These are phyloP conservation scores for Xylaria palmicola DNA, from an alignment of 495 filamentous ascomycete genomes.

Conservation along the genomic window DNA sequence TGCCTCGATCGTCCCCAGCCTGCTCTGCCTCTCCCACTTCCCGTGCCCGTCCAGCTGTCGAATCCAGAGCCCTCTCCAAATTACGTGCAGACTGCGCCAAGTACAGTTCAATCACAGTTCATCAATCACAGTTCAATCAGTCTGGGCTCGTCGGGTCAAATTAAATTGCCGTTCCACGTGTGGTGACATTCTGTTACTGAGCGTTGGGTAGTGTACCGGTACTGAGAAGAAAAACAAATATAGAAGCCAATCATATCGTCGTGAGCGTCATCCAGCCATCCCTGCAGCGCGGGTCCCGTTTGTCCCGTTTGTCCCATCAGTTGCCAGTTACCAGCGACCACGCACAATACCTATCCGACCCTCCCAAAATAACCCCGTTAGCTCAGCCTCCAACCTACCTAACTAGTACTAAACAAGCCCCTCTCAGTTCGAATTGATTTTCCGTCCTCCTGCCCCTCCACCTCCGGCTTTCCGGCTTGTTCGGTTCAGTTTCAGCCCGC, in stretches of 20 bases:
- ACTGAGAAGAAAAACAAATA: neutral
- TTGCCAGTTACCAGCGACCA: too few species aligned
- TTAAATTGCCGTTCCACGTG: constrained; percentile 8
- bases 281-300: neutral
- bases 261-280: constrained; percentile 4
- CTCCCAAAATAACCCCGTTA: neutral
- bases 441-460: neutral
- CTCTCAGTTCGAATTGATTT: neutral
- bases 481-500: neutral
- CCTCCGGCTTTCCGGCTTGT: neutral
- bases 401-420: neutral
- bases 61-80: constrained; percentile 8
- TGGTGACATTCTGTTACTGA: neutral
- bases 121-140: neutral
- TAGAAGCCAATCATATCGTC: constrained; percentile 1
- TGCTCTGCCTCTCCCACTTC: neutral
- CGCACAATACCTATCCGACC: neutral
- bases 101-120: too few species aligned
- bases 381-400: neutral
- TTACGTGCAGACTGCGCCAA: constrained; percentile 1
- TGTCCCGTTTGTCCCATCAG: too few species aligned
- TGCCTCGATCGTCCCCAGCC: neutral
- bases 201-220: neutral
- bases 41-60: constrained; percentile 1
- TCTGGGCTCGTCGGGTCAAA: neutral